Percentiles rank a stretch among this genome's conserved stretches.
Conservation (phyloP, 768 basidiomycete genomes). For the Collybiopsis luxurians region DNA sequence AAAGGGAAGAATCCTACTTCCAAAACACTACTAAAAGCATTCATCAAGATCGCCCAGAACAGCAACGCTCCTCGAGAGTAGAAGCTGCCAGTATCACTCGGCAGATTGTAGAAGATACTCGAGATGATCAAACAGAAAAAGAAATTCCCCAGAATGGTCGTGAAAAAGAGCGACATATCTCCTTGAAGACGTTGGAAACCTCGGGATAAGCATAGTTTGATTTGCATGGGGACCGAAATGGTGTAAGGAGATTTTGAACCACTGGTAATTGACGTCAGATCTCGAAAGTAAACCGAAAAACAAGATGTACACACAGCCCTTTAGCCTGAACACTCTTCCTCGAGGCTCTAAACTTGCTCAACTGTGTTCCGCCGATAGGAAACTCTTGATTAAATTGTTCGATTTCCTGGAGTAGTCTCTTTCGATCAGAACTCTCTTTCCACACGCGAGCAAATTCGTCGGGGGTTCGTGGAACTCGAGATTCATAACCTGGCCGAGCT, state of each 20-base stretch:
- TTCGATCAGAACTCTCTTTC: constrained; percentile 31
- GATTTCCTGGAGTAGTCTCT: constrained; percentile 24
- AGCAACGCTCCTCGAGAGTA: constrained; percentile 41
- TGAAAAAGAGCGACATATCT: constrained; percentile 27
- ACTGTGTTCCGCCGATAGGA: constrained; percentile 23
- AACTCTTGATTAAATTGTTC: constrained; percentile 26
- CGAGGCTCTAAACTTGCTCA: constrained; percentile 29
- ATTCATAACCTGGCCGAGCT: constrained; percentile 29
- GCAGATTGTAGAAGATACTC: constrained; percentile 40
- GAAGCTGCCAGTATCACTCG: constrained; percentile 34
- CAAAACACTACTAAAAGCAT: constrained; percentile 35
- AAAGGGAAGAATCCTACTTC: constrained; percentile 15
- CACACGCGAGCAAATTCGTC: constrained; percentile 38
- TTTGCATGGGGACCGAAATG: constrained; percentile 41
- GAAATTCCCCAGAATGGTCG: constrained; percentile 19
- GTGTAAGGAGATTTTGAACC: constrained; percentile 33
- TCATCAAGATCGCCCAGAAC: constrained; percentile 36
- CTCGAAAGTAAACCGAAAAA: neutral
- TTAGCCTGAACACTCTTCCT: constrained; percentile 34
- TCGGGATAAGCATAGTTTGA: constrained; percentile 40
- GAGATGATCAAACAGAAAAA: constrained; percentile 17
- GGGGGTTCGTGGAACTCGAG: constrained; percentile 38
- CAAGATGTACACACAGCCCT: constrained; percentile 14
- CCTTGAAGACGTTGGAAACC: constrained; percentile 44
- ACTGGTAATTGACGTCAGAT: constrained; percentile 11